Conservation (phyloP, 352 stramenopile species). For the Globisporangium spiculum region DNA sequence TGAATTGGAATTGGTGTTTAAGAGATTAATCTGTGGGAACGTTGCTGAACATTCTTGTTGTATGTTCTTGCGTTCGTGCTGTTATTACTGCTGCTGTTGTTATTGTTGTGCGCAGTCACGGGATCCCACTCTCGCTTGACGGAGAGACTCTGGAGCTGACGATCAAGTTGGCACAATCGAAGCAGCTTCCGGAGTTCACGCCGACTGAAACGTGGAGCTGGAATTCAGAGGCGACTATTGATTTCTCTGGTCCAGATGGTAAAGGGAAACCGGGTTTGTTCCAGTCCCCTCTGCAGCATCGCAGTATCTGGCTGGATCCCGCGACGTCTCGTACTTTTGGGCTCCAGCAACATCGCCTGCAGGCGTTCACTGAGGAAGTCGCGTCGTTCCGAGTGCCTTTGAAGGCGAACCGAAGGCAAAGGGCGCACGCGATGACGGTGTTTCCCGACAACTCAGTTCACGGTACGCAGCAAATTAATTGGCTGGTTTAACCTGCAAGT, state of each 20-base stretch:
- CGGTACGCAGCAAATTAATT: constrained; percentile 25
- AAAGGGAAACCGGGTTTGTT: constrained; percentile 28
- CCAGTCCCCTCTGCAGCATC: constrained; percentile 30
- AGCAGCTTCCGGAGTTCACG: constrained; percentile 35
- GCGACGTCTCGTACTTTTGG: constrained; percentile 51
- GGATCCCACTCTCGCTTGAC: constrained; percentile 46
- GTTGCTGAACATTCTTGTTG: background rate
- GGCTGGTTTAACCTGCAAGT: background rate
- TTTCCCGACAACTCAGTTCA: constrained; percentile 66
- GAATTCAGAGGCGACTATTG: constrained; percentile 14
- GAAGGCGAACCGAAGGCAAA: constrained; percentile 53
- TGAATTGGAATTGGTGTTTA: background rate
- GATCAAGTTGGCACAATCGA: constrained; percentile 40
- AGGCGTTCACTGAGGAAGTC: constrained; percentile 62
- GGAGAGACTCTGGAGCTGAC: constrained; percentile 33
- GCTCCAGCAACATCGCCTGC: constrained; percentile 51
- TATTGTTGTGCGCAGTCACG: constrained; percentile 36
- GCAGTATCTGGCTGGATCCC: constrained; percentile 65
- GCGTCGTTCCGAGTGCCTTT: constrained; percentile 66
- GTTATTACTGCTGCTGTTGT: constrained; percentile 8
- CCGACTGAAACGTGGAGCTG: constrained; percentile 33
- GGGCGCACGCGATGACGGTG: constrained; percentile 44
- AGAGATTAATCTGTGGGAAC: background rate
- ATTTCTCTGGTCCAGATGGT: constrained; percentile 18
- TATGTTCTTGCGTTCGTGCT: background rate